Evolutionary conservation across 371 early-diverging fungal species (phyloP).

Genomic region (Mucor velutinosus): DNA sequence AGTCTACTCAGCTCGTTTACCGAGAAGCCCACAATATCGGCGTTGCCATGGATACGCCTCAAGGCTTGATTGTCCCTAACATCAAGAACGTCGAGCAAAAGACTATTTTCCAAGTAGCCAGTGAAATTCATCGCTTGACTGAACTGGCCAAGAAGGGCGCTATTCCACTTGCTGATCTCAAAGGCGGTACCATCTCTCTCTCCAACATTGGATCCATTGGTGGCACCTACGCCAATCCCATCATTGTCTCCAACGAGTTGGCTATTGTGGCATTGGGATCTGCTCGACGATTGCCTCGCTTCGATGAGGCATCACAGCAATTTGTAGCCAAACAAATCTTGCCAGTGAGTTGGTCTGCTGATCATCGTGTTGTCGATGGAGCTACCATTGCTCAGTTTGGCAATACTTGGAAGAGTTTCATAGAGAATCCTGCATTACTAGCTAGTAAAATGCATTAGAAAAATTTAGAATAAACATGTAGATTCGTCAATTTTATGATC

Average conservation of each 20-base stretch:
- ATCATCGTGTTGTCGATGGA: constrained; percentile 95
- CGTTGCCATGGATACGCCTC: constrained; percentile 94
- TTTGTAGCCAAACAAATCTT: constrained; percentile 73
- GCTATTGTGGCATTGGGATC: constrained; percentile 92
- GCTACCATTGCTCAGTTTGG: constrained; percentile 93
- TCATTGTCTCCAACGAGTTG: constrained; percentile 78
- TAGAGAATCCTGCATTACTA: constrained; percentile 77
- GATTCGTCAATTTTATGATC: neutral
- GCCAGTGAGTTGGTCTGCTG: constrained; percentile 90
- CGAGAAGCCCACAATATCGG: constrained; percentile 86
- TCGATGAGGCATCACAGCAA: constrained; percentile 57
- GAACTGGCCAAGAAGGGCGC: constrained; percentile 65
- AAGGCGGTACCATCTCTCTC: constrained; percentile 87
- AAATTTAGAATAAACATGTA: neutral
- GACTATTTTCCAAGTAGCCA: constrained; percentile 85
- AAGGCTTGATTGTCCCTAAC: constrained; percentile 90
- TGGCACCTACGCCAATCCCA: constrained; percentile 86
- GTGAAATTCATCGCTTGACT: constrained; percentile 77
- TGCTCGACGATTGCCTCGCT: constrained; percentile 79
- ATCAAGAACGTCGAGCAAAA: constrained; percentile 85
- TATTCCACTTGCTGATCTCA: constrained; percentile 67
- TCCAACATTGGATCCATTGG: constrained; percentile 94
- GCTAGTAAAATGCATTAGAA: constrained; percentile 49
- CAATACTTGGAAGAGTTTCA: constrained; percentile 74
- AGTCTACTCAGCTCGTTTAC: constrained; percentile 55